Evolutionary conservation across 1,284 basidiomycete genomes (phyloP).

Genomic region (Dichomitus squalens): DNA sequence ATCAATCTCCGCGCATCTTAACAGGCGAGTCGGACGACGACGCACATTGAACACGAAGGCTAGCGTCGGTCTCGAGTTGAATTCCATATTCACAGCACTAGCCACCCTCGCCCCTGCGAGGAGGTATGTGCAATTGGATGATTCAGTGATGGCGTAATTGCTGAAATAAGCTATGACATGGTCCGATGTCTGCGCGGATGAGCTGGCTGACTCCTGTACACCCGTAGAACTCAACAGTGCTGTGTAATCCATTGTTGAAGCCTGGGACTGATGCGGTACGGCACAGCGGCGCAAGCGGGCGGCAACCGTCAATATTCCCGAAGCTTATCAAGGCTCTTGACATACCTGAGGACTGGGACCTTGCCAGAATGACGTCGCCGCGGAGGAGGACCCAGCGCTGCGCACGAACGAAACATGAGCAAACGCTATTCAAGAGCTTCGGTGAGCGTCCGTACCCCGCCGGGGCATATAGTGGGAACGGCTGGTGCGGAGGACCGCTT

Average conservation of each 20-base stretch:
- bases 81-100: conserved; percentile 59
- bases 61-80: conserved; percentile 57
- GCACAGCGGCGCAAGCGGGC: too few relatives aligned
- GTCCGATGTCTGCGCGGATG: conserved; percentile 4
- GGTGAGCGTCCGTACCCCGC: not conserved
- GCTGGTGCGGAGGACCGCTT: not conserved
- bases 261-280: not conserved
- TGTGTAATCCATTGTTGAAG: not conserved
- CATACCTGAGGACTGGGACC: too few relatives aligned
- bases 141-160: conserved; percentile 46
- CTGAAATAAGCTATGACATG: conserved; percentile 44
- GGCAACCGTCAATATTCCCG: too few relatives aligned
- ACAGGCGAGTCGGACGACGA: conserved; percentile 3
- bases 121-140: conserved; percentile 52
- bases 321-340: too few relatives aligned
- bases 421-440: too few relatives aligned
- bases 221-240: not conserved
- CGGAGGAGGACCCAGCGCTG: too few relatives aligned
- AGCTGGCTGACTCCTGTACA: not conserved
- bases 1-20: not conserved
- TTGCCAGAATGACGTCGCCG: too few relatives aligned
- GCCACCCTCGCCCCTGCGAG: conserved; percentile 69
- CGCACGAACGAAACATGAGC: too few relatives aligned
- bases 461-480: not conserved
- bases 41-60: conserved; percentile 74